Evolutionary conservation across 2,329 filamentous ascomycete species (phyloP).

Genomic region (Neurospora crassa): DNA sequence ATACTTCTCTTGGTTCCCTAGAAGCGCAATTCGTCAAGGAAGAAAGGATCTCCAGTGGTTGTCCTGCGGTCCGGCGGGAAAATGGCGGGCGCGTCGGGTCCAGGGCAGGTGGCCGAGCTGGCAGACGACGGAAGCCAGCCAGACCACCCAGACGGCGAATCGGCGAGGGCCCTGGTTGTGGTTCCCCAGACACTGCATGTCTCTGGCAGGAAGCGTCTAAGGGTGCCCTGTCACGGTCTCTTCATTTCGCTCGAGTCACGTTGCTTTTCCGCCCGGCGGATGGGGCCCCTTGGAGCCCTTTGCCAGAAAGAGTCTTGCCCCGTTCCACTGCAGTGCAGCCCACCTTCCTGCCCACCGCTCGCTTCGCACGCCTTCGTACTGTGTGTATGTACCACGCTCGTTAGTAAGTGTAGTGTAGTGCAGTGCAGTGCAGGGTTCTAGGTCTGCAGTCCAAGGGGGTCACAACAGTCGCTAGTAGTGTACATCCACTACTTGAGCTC

Average conservation of each 20-base stretch:
- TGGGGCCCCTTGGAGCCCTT: background rate
- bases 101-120: background rate
- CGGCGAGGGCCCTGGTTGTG: background rate
- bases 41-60: conserved; percentile 7
- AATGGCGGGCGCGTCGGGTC: background rate
- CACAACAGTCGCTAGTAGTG: background rate
- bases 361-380: background rate
- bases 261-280: background rate
- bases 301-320: background rate
- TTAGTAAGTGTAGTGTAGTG: background rate
- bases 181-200: background rate
- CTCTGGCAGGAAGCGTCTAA: background rate
- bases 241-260: conserved; percentile 2
- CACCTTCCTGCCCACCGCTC: background rate
- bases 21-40: conserved; percentile 17
- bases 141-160: background rate
- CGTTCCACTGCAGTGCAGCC: background rate
- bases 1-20: conserved; percentile 1
- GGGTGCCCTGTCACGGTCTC: background rate
- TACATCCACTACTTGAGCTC: background rate
- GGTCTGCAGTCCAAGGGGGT: background rate
- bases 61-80: background rate
- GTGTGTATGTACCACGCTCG: background rate
- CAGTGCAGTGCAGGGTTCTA: background rate
- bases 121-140: background rate